A percentile compares a stretch with the other conserved stretches of the same genome.
Evolutionary conservation across 2,329 filamentous ascomycete genomes (phyloP).

Genomic region (Trichoderma simmonsii): DNA sequence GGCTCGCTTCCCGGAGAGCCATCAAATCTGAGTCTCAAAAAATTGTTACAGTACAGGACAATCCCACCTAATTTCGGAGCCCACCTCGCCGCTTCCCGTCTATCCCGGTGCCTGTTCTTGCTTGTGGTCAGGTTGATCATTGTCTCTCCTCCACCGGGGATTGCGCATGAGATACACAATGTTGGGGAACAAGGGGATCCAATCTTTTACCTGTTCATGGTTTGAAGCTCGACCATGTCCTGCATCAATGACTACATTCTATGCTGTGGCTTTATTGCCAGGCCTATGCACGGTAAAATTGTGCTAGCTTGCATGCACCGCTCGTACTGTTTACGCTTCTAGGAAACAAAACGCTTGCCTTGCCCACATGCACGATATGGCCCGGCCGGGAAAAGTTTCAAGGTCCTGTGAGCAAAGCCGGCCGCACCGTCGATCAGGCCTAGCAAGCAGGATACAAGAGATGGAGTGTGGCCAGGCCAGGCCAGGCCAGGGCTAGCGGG

Average conservation of each 20-base stretch:
- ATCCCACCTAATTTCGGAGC: slow-evolving; percentile 3
- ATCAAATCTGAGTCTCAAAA: background rate
- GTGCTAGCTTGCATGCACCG: background rate
- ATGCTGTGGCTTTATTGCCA: background rate
- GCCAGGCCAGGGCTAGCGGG: background rate
- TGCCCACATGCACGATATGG: background rate
- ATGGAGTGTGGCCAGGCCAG: background rate
- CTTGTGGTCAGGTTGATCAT: background rate
- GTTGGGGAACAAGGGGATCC: background rate
- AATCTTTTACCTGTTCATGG: background rate
- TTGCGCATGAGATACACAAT: background rate
- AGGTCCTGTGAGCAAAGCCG: background rate
- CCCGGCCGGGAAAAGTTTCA: background rate
- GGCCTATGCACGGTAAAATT: background rate
- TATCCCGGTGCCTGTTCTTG: background rate
- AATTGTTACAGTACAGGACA: background rate
- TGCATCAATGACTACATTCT: background rate
- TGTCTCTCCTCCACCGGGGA: background rate
- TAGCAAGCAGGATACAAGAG: background rate
- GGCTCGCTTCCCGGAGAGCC: background rate
- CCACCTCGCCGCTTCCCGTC: background rate
- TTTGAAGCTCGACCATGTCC: background rate
- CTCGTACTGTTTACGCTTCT: background rate
- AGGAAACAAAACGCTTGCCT: background rate
- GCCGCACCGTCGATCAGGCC: background rate